A percentile compares a stretch with the other conserved stretches of the same genome.
These are phyloP conservation scores for Rugonectria rugulosa DNA, from an alignment of 2,329 filamentous ascomycete species.

Conservation along the genomic window DNA sequence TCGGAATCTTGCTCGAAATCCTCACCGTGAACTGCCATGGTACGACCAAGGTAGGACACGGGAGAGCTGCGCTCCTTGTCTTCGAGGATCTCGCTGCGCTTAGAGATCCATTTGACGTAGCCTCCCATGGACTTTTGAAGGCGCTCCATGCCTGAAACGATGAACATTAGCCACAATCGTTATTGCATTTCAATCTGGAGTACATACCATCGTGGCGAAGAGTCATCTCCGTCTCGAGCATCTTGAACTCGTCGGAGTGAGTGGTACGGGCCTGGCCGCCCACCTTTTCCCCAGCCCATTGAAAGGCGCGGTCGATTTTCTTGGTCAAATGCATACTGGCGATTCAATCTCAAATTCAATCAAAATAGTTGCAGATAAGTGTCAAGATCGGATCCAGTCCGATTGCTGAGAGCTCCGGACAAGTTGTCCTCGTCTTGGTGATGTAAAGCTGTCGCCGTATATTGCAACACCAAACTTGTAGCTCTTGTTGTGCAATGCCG, in stretches of 20 bases:
- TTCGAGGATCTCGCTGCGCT: constrained; percentile 78
- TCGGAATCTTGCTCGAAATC: constrained; percentile 92
- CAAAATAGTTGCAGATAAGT: constrained; percentile 4
- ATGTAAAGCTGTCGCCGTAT: too few relatives aligned
- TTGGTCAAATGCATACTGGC: constrained; percentile 69
- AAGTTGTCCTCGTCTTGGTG: not conserved
- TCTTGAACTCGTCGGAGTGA: constrained; percentile 90
- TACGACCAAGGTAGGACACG: constrained; percentile 78
- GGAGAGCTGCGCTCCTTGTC: constrained; percentile 89
- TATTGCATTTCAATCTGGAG: not conserved
- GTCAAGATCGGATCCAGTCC: constrained; percentile 37
- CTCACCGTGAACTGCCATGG: constrained; percentile 88
- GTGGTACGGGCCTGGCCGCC: constrained; percentile 87
- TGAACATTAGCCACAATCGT: constrained; percentile 15
- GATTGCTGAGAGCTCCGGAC: constrained; percentile 7
- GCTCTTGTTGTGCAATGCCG: not conserved
- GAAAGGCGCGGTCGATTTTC: constrained; percentile 94
- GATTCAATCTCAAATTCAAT: constrained; percentile 10
- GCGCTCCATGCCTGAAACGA: constrained; percentile 78
- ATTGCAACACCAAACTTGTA: not conserved
- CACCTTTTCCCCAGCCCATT: constrained; percentile 98
- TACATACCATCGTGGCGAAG: constrained; percentile 83
- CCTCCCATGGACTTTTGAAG: constrained; percentile 85
- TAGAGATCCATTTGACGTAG: constrained; percentile 88
- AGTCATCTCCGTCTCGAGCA: constrained; percentile 87